Evolutionary conservation across 179 eudicot genomes (phyloP), one percentile per base, ranked within the genome.

Genomic region (Nepenthes alata): DNA sequence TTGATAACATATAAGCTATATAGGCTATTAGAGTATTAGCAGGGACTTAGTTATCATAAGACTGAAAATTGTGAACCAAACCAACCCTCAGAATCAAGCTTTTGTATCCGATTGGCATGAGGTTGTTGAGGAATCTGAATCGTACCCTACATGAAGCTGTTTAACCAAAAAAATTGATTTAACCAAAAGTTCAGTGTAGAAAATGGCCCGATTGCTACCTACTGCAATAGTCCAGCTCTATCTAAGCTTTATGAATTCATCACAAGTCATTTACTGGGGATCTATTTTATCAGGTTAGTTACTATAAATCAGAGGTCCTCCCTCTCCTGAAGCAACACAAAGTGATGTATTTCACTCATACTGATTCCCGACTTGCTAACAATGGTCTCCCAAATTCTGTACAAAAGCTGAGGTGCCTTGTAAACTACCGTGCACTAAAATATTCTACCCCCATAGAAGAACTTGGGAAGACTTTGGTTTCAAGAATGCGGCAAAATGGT

Each of bases 291-390:
- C 86, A 94, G 99, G 97, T 72, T 67, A 81, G 86, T 74, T 94
- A 94, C 74, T 94, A 94, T 70, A 87, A 82, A 73, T 34, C 67
- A 53, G 97, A 94, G 62, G 78, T 90, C 58, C 86, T 90, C 61
- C 95, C 97, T 36, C 95, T 87, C 75, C 64, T 94, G 76, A 87
- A 85, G 87, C 87, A 82, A 75, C 91, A 90, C 77, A 94, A 87
- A 80, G 96, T 94, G 51, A 66, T 94, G 11, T 90, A 94, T 70
- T 83, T 90, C 64, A 94, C 99, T 58, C 99, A 90, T 63, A 83
- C 94, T 14, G 99, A 94, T 80, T 90, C 99, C 52, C 81, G 99
- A 54, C 63, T 90, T 12, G 95, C 99, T 55, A 94, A 94, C 77
- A 94, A 90, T 61, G 94, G 81, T 61, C 63, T 90, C 61, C 86